Percentiles rank a stretch among this genome's conserved stretches.
Evolutionary conservation across 257 asterid species (phyloP).

Genomic region (Petunia secreta): DNA sequence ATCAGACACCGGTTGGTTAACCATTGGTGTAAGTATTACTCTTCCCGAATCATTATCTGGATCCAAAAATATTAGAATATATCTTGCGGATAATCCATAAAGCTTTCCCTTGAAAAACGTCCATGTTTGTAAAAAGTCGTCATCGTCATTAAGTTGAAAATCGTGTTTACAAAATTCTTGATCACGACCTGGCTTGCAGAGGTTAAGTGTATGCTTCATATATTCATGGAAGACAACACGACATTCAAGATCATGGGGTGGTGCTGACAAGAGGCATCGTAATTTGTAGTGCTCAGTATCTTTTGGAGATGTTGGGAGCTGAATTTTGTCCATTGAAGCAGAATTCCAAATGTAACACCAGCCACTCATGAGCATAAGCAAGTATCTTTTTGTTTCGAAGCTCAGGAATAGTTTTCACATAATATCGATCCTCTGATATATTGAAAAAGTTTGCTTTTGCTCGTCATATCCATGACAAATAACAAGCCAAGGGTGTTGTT

Average conservation of each 20-base stretch:
- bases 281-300: background rate
- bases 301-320: background rate
- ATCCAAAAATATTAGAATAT: too few species aligned
- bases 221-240: background rate
- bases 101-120: too few species aligned
- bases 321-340: background rate
- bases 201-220: too few species aligned
- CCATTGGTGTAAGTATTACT: too few species aligned
- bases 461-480: background rate
- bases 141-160: too few species aligned
- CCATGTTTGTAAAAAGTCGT: too few species aligned
- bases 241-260: constrained; percentile 3
- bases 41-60: too few species aligned
- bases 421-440: background rate
- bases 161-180: too few species aligned
- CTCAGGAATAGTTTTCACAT: background rate
- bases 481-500: background rate
- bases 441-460: background rate
- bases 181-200: too few species aligned
- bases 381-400: background rate
- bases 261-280: background rate
- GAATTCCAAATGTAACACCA: background rate
- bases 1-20: too few species aligned
- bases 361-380: background rate
- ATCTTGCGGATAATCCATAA: too few species aligned